These are phyloP conservation scores for Somion occarium DNA, from an alignment of 1,284 basidiomycete species.

Conservation along the genomic window DNA sequence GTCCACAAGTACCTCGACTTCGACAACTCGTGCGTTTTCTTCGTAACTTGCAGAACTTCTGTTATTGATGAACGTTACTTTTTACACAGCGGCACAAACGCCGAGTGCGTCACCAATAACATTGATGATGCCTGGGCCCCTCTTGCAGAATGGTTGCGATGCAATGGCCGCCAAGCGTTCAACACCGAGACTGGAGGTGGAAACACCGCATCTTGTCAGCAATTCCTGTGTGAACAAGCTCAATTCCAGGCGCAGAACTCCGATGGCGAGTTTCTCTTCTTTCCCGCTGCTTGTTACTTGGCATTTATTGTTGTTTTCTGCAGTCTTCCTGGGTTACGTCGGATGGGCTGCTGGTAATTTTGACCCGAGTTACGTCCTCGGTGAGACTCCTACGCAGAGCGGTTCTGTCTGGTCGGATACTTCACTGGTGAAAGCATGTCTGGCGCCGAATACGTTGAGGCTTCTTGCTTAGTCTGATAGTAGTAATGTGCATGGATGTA, in stretches of 20 bases:
- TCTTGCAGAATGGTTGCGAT: conserved; percentile 45
- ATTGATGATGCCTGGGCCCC: conserved; percentile 44
- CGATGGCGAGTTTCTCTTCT: conserved; percentile 32
- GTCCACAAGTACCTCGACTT: conserved; percentile 64
- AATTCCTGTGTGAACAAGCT: conserved; percentile 44
- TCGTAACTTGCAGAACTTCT: neutral
- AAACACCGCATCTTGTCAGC: conserved; percentile 42
- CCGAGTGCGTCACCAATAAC: conserved; percentile 46
- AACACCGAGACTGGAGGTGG: conserved; percentile 63
- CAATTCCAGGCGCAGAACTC: conserved; percentile 47
- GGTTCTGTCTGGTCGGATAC: conserved; percentile 39
- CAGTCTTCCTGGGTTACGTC: conserved; percentile 39
- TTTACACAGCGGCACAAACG: conserved; percentile 33
- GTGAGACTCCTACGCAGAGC: conserved; percentile 33
- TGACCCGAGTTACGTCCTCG: conserved; percentile 28
- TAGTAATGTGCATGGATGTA: too few species aligned
- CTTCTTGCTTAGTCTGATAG: neutral
- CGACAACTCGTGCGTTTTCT: conserved; percentile 42
- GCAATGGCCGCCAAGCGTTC: conserved; percentile 53
- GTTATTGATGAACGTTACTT: conserved; percentile 12
- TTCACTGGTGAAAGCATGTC: conserved; percentile 33
- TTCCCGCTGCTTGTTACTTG: neutral
- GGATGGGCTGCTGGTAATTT: conserved; percentile 41
- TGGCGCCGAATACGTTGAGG: conserved; percentile 30
- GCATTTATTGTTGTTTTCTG: neutral